Conservation (phyloP, 257 asterid species). For the Ophiorrhiza pumila region DNA sequence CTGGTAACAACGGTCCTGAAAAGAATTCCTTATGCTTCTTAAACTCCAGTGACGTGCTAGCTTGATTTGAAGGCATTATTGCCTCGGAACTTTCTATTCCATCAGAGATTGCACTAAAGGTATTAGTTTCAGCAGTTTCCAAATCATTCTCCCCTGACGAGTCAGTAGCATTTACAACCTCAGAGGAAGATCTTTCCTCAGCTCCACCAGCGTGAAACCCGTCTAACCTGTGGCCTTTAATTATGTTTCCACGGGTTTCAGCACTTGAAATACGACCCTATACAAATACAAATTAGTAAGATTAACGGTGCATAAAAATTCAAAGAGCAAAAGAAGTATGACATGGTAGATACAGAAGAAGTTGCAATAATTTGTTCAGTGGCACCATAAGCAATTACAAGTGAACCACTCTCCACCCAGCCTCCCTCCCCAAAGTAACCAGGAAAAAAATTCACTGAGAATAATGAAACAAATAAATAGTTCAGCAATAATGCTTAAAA, state of each 20-base stretch:
- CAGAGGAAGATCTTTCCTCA: conserved; percentile 49
- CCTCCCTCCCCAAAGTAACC: background rate
- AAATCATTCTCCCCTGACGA: conserved; percentile 38
- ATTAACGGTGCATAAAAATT: background rate
- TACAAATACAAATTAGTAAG: conserved; percentile 18
- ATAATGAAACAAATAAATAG: background rate
- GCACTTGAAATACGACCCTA: conserved; percentile 39
- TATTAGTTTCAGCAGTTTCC: conserved; percentile 44
- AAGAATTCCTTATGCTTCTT: conserved; percentile 28
- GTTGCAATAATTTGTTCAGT: background rate
- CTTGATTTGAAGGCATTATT: conserved; percentile 20
- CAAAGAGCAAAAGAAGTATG: background rate
- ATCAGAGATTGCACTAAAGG: conserved; percentile 32
- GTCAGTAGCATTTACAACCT: conserved; percentile 55
- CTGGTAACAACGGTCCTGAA: conserved; percentile 70
- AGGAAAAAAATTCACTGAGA: background rate
- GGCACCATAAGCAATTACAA: background rate
- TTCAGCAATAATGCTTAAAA: background rate
- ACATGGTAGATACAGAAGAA: background rate
- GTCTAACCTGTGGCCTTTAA: conserved; percentile 36
- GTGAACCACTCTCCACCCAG: background rate
- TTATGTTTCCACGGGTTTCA: conserved; percentile 36
- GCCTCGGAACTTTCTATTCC: conserved; percentile 29
- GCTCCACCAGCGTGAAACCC: conserved; percentile 33
- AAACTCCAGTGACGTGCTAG: conserved; percentile 26